A percentile compares a stretch with the other conserved stretches of the same genome.
Evolutionary conservation across 805 yeast genomes (phyloP).

Genomic region (Ogataea henricii): DNA sequence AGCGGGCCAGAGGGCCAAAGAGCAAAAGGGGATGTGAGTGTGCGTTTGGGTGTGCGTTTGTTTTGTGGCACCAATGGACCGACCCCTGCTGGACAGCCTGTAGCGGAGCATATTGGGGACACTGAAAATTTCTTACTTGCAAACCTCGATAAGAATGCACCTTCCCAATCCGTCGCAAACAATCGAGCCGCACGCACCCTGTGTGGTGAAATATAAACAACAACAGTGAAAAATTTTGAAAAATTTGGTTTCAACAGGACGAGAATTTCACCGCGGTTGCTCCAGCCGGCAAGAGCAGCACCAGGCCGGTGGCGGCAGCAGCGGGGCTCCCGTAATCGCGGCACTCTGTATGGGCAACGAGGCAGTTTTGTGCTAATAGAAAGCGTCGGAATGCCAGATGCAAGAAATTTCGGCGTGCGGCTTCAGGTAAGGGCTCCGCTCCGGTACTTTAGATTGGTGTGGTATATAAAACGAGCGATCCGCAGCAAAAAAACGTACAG

Average conservation of each 20-base stretch:
- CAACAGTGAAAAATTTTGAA: not conserved
- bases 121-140: not conserved
- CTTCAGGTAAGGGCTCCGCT: not conserved
- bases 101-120: no score
- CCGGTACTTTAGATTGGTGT: not conserved
- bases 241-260: not conserved
- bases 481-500: constrained; percentile 1
- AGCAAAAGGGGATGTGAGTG: no score
- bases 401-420: not conserved
- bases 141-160: not conserved
- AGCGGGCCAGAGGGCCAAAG: no score
- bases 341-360: not conserved
- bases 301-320: not conserved
- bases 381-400: not conserved
- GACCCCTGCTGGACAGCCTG: no score
- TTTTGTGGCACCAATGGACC: not conserved
- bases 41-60: no score
- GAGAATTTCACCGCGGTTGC: not conserved
- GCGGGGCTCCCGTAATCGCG: not conserved
- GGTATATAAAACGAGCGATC: not conserved
- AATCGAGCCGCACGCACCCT: not conserved
- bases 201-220: constrained; percentile 2
- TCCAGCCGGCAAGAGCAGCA: not conserved
- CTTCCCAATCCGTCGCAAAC: not conserved
- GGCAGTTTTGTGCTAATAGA: not conserved